phyloP scores from a whole-genome alignment of 129 eudicot genomes.

The Calendula officinalis region DNA sequence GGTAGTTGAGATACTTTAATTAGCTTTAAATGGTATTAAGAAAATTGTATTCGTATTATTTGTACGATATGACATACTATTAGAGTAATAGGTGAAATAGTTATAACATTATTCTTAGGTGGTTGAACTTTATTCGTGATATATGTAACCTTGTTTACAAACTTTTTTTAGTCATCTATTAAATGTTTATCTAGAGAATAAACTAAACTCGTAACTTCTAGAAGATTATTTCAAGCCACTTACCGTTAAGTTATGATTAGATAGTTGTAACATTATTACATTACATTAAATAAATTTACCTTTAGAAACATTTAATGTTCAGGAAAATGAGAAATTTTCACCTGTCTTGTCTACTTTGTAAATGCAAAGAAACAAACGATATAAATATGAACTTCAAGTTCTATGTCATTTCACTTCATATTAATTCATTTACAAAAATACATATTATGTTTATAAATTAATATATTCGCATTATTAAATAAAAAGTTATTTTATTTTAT shows the following conservation, averaged over 20 bases:
- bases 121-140: neutral
- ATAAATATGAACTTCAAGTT: no score
- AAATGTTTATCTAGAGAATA: no score
- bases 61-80: constrained; percentile 4
- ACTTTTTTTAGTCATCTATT: no score
- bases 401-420: no score
- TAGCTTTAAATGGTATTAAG: constrained; percentile 44
- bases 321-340: neutral
- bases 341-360: neutral
- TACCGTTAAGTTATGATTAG: no score
- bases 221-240: no score
- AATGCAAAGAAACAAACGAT: neutral
- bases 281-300: neutral
- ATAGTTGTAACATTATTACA: neutral
- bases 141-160: no score
- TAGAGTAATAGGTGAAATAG: neutral
- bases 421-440: no score
- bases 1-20: constrained; percentile 55
- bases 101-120: neutral
- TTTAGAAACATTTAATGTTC: neutral
- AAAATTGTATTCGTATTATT: constrained; percentile 20
- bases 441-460: no score
- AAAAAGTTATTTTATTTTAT: no score
- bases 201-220: no score
- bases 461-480: no score